These are phyloP conservation scores for Gastrodia elata DNA, from an alignment of 106 monocot genomes.

Conservation along the genomic window DNA sequence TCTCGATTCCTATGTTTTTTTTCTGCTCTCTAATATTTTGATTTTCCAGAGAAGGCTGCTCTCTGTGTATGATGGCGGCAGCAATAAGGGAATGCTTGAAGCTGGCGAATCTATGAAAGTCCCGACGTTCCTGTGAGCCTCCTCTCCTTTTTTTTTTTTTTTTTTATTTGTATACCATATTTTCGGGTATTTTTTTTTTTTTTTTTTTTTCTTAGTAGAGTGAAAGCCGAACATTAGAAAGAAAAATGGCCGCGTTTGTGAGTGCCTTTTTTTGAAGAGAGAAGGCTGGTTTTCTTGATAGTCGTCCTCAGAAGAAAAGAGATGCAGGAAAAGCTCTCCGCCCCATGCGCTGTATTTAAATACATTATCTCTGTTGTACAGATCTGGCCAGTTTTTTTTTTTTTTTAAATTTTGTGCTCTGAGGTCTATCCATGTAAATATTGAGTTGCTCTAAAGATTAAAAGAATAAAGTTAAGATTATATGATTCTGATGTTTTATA, in stretches of 20 bases:
- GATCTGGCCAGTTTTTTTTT: neutral
- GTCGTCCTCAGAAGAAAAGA: too few species aligned
- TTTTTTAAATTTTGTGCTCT: neutral
- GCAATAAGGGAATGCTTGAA: constrained; percentile 17
- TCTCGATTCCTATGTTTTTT: neutral
- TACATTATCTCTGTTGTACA: too few species aligned
- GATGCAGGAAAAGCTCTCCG: too few species aligned
- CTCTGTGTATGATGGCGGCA: constrained; percentile 32
- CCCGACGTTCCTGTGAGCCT: constrained; percentile 42
- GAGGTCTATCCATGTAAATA: constrained; percentile 1
- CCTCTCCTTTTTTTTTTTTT: neutral
- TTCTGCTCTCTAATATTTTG: too few species aligned
- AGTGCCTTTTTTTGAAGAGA: neutral
- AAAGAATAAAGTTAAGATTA: neutral
- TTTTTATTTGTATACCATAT: neutral
- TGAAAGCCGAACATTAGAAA: neutral
- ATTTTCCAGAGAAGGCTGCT: constrained; percentile 54
- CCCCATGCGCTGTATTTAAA: neutral
- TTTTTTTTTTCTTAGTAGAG: neutral
- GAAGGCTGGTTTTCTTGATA: neutral
- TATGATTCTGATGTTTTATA: neutral
- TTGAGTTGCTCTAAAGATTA: neutral
- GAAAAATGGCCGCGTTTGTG: neutral
- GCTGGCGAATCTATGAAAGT: constrained; percentile 19
- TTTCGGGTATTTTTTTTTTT: neutral